These are phyloP conservation scores for Neonectria ditissima DNA, from an alignment of 2,329 filamentous ascomycete species.

Conservation along the genomic window DNA sequence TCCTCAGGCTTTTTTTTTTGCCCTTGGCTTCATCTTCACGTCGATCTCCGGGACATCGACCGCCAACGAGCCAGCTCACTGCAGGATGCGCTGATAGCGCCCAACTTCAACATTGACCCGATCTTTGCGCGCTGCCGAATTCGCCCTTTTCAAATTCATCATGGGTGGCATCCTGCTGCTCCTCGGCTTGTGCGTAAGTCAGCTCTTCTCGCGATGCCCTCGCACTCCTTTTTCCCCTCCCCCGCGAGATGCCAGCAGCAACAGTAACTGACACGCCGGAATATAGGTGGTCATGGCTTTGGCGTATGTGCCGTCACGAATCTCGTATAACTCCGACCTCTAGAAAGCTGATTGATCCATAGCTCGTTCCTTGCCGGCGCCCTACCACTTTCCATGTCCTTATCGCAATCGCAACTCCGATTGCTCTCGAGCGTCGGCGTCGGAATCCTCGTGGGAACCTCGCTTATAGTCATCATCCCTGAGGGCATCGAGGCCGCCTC, in stretches of 20 bases:
- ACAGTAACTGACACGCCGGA: constrained; percentile 37
- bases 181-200: constrained; percentile 56
- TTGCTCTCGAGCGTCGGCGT: constrained; percentile 93
- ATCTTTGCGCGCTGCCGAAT: constrained; percentile 25
- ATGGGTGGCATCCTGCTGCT: constrained; percentile 57
- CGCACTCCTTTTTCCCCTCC: neutral
- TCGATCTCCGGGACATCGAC: constrained; percentile 15
- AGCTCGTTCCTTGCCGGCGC: constrained; percentile 96
- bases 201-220: constrained; percentile 4
- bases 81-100: constrained; percentile 43
- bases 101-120: constrained; percentile 22
- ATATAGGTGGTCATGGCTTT: constrained; percentile 68
- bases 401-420: constrained; percentile 88
- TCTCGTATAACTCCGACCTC: constrained; percentile 27
- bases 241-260: neutral
- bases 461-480: constrained; percentile 96
- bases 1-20: constrained; percentile 33
- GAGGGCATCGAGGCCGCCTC: constrained; percentile 95
- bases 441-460: constrained; percentile 93
- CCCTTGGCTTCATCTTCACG: constrained; percentile 26
- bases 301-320: constrained; percentile 58
- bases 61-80: constrained; percentile 5
- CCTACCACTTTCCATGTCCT: constrained; percentile 86
- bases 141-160: constrained; percentile 34
- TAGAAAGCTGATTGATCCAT: constrained; percentile 38